These are phyloP conservation scores for Penicillium sp. DNA, from an alignment of 2,329 filamentous ascomycete species.

Conservation along the genomic window DNA sequence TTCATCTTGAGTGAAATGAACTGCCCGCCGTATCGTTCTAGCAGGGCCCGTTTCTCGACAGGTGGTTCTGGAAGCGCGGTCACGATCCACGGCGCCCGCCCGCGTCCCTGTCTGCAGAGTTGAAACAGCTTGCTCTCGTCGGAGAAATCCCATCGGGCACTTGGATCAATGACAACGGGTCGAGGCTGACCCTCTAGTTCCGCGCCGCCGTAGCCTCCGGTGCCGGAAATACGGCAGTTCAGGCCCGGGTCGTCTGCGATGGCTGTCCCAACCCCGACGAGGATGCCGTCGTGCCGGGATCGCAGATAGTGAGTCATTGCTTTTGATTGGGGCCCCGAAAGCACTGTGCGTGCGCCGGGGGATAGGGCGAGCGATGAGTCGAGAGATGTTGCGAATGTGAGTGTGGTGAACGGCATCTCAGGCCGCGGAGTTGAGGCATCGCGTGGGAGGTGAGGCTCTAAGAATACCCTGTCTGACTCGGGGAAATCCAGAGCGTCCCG, in stretches of 20 bases:
- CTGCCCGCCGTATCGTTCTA: conserved; percentile 33
- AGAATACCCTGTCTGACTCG: conserved; percentile 37
- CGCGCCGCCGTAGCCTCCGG: conserved; percentile 52
- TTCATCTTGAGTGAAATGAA: conserved; percentile 29
- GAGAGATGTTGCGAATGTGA: conserved; percentile 85
- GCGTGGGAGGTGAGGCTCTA: conserved; percentile 49
- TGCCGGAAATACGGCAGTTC: conserved; percentile 72
- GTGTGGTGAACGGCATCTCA: conserved; percentile 58
- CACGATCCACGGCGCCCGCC: conserved; percentile 70
- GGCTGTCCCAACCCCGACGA: conserved; percentile 80
- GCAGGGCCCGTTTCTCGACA: conserved; percentile 14
- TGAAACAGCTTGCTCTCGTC: conserved; percentile 62
- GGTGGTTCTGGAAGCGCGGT: conserved; percentile 26
- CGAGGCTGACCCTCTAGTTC: conserved; percentile 62
- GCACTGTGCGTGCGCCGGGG: conserved; percentile 69
- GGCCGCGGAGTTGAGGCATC: conserved; percentile 20
- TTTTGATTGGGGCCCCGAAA: conserved; percentile 81
- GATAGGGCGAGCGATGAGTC: conserved; percentile 72
- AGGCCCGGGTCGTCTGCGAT: conserved; percentile 79
- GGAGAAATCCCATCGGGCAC: conserved; percentile 64
- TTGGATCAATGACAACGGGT: conserved; percentile 77
- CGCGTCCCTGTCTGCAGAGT: conserved; percentile 60
- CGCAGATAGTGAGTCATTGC: conserved; percentile 95
- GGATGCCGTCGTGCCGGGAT: conserved; percentile 75
- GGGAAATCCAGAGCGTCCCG: conserved; percentile 41